Evolutionary conservation across 148 eudicot genomes (phyloP).

Genomic region (Talinum fruticosum): DNA sequence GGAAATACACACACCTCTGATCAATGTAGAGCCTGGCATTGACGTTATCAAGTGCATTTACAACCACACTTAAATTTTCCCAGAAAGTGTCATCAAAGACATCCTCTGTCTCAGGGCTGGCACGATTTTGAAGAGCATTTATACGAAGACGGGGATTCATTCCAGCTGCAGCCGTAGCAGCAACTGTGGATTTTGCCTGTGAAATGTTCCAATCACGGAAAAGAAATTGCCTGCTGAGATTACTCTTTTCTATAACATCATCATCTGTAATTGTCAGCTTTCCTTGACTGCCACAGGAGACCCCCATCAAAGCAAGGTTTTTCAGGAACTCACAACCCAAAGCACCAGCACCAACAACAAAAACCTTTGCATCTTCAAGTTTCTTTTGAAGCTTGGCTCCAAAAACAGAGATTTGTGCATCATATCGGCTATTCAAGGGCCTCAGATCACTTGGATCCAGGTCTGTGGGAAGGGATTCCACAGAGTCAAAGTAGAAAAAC

Average conservation of each 20-base stretch:
- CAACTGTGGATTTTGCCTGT: constrained; percentile 76
- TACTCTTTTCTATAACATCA: constrained; percentile 80
- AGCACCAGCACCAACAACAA: constrained; percentile 78
- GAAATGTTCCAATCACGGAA: constrained; percentile 84
- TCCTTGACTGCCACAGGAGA: constrained; percentile 58
- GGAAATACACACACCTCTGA: constrained; percentile 69
- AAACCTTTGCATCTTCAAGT: constrained; percentile 58
- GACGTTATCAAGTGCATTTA: constrained; percentile 72
- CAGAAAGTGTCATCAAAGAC: constrained; percentile 70
- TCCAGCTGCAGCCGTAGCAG: constrained; percentile 57
- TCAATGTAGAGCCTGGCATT: constrained; percentile 77
- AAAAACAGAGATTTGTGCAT: constrained; percentile 79
- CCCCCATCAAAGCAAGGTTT: constrained; percentile 76
- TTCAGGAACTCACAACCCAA: constrained; percentile 73
- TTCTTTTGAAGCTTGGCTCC: constrained; percentile 72
- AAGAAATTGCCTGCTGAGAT: constrained; percentile 73
- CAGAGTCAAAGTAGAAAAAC: constrained; percentile 79
- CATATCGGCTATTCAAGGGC: constrained; percentile 70
- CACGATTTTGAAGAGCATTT: constrained; percentile 80
- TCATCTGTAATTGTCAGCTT: constrained; percentile 74
- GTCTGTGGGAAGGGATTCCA: constrained; percentile 73
- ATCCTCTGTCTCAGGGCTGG: constrained; percentile 67
- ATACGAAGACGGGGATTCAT: constrained; percentile 51
- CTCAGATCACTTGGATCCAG: constrained; percentile 54
- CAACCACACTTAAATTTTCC: constrained; percentile 57